These are phyloP conservation scores for Parascedosporium putredinis DNA, from an alignment of 2,329 filamentous ascomycete species.

Conservation along the genomic window DNA sequence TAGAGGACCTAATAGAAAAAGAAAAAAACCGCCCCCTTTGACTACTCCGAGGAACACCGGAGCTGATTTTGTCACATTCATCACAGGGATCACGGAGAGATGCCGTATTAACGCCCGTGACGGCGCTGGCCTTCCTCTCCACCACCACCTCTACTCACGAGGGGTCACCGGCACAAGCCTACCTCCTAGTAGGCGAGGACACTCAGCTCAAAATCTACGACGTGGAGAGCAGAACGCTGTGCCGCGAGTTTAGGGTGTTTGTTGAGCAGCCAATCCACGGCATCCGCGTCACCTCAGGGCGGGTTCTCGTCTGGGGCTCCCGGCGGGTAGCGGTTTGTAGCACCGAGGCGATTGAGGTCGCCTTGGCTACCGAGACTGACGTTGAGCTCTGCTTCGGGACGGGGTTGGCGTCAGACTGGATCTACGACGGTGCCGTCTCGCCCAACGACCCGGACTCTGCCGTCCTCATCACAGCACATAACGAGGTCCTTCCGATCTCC, in stretches of 20 bases:
- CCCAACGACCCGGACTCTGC: conserved; percentile 31
- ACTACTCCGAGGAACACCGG: too few relatives aligned
- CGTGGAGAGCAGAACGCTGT: conserved; percentile 21
- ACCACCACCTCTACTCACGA: conserved; percentile 10
- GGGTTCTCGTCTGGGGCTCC: conserved; percentile 61
- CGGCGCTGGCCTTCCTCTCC: conserved; percentile 44
- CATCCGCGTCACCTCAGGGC: conserved; percentile 35
- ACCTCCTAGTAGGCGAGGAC: conserved; percentile 51
- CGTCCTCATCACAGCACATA: conserved; percentile 74
- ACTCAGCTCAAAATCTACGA: conserved; percentile 45
- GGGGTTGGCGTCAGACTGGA: conserved; percentile 56
- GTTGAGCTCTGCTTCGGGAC: background rate
- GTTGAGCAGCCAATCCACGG: conserved; percentile 64
- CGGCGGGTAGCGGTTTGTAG: conserved; percentile 38
- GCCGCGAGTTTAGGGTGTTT: conserved; percentile 45
- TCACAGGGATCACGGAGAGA: conserved; percentile 5
- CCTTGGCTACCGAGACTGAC: background rate
- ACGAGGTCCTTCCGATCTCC: conserved; percentile 54
- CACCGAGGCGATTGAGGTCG: conserved; percentile 15
- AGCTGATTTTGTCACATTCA: background rate
- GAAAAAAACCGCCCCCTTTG: too few relatives aligned
- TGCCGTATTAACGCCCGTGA: conserved; percentile 39
- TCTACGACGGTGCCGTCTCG: conserved; percentile 55
- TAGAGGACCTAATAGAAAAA: background rate
- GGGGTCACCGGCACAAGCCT: conserved; percentile 16